Conservation (phyloP, 2,329 filamentous ascomycete species). For the Beauveria sp. region DNA sequence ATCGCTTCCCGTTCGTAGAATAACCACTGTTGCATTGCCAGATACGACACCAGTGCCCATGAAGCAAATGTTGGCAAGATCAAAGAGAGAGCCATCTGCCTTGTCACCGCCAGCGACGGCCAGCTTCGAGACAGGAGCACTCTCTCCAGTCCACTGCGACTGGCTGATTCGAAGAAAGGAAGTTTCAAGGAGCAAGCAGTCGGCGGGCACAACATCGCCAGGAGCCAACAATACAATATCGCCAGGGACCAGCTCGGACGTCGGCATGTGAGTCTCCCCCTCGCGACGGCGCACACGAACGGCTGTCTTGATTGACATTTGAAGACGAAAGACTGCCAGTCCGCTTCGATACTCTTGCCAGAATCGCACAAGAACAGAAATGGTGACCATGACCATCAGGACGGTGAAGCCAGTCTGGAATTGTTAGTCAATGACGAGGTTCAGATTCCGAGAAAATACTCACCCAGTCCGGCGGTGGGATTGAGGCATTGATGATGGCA, state of each 20-base stretch:
- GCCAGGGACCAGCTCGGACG: slow-evolving; percentile 18
- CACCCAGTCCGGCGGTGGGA: slow-evolving; percentile 15
- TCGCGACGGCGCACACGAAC: slow-evolving; percentile 16
- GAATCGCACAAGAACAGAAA: slow-evolving; percentile 21
- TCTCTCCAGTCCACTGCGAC: slow-evolving; percentile 25
- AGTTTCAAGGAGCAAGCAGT: slow-evolving; percentile 21
- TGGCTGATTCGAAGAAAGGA: slow-evolving; percentile 22
- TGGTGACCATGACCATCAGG: slow-evolving; percentile 20
- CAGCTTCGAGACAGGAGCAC: slow-evolving; percentile 18
- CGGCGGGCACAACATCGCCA: slow-evolving; percentile 20
- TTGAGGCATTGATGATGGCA: slow-evolving; percentile 19
- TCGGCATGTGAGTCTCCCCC: slow-evolving; percentile 9
- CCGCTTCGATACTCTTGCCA: slow-evolving; percentile 23
- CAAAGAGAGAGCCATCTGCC: slow-evolving; percentile 16
- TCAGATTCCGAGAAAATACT: not conserved
- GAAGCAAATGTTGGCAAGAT: slow-evolving; percentile 20
- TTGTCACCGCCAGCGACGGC: slow-evolving; percentile 15
- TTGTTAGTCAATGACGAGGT: not conserved
- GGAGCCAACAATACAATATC: slow-evolving; percentile 18
- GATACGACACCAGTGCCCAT: slow-evolving; percentile 23
- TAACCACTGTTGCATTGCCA: slow-evolving; percentile 19
- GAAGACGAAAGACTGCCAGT: slow-evolving; percentile 19
- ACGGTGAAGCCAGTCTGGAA: slow-evolving; percentile 15
- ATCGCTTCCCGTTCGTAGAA: slow-evolving; percentile 19
- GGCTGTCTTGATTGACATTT: slow-evolving; percentile 19